Percentiles rank a stretch among this genome's conserved stretches.
These are phyloP conservation scores for Fraxinus floribunda DNA, from an alignment of 305 asterid species.

Conservation along the genomic window DNA sequence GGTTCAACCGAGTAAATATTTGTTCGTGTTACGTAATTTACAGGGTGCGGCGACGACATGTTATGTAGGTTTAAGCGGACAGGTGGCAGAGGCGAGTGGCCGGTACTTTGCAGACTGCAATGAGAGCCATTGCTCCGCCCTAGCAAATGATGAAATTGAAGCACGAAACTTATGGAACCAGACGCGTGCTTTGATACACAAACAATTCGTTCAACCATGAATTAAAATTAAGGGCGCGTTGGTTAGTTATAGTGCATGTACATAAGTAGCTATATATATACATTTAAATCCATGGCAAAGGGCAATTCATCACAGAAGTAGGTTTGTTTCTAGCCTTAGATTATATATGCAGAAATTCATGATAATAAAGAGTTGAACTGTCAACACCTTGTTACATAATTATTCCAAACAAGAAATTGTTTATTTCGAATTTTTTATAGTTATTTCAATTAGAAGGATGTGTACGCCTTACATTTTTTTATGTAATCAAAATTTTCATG, in stretches of 20 bases:
- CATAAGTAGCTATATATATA: constrained; percentile 21
- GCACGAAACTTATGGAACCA: constrained; percentile 69
- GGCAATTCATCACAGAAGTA: constrained; percentile 3
- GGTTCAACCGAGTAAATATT: neutral
- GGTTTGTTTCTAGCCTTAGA: constrained; percentile 18
- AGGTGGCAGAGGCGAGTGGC: constrained; percentile 53
- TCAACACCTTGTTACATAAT: neutral
- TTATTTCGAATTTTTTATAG: neutral
- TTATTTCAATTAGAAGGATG: neutral
- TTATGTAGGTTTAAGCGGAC: constrained; percentile 68
- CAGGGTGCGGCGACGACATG: constrained; percentile 96
- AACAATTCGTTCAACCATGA: constrained; percentile 39
- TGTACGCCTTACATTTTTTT: neutral
- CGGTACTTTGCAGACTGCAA: constrained; percentile 87
- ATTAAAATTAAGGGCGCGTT: neutral
- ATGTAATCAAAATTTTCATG: neutral
- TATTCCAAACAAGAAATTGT: neutral
- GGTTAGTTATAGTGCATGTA: constrained; percentile 33
- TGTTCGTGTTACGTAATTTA: neutral
- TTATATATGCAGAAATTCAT: constrained; percentile 21
- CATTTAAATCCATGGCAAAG: neutral
- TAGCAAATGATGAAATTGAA: constrained; percentile 58
- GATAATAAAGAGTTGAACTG: constrained; percentile 12
- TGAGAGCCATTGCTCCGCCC: constrained; percentile 58
- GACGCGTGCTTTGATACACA: constrained; percentile 56